Percentiles rank a stretch among this genome's conserved stretches.
phyloP scores from a whole-genome alignment of 345 rosid species.

The Reutealis trisperma region DNA sequence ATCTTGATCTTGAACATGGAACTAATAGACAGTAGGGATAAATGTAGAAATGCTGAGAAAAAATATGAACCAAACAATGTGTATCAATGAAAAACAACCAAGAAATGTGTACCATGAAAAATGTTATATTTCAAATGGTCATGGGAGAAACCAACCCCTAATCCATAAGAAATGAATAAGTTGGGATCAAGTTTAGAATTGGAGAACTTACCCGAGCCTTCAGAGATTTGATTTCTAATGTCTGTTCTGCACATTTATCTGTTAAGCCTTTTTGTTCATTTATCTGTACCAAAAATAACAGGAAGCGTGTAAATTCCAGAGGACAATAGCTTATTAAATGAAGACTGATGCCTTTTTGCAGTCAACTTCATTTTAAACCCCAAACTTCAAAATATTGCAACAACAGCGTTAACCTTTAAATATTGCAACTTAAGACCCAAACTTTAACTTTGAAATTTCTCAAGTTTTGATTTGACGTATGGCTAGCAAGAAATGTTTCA shows the following conservation, averaged over 20 bases:
- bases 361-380: background rate
- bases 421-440: background rate
- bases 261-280: slow-evolving; percentile 60
- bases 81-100: background rate
- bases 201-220: slow-evolving; percentile 53
- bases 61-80: background rate
- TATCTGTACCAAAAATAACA: slow-evolving; percentile 48
- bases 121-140: background rate
- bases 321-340: background rate
- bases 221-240: slow-evolving; percentile 67
- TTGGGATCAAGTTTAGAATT: background rate
- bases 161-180: background rate
- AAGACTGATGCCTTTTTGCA: background rate
- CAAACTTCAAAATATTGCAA: background rate
- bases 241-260: slow-evolving; percentile 63
- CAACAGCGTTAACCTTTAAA: background rate
- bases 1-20: background rate
- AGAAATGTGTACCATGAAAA: background rate
- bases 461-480: background rate
- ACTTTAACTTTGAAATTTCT: background rate
- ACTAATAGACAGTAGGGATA: background rate
- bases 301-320: slow-evolving; percentile 4
- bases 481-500: background rate
- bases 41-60: too few relatives aligned
- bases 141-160: background rate